Evolutionary conservation across 2,329 filamentous ascomycete species (phyloP).

Genomic region (Xylariaceae sp.): DNA sequence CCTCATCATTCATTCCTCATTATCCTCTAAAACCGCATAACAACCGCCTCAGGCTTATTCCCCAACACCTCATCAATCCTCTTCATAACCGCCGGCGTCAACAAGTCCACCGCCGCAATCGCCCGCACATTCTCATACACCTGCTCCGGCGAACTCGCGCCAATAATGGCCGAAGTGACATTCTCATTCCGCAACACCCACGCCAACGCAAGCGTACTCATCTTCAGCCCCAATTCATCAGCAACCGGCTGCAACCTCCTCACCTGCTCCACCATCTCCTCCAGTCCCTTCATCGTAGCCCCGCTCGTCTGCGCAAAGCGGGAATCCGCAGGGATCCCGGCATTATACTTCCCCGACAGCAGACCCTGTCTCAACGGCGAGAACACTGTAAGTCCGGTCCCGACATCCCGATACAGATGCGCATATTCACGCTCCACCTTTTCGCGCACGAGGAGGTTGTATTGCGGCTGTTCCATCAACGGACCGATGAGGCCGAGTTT

Average conservation of each 20-base stretch:
- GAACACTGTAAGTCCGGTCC: conserved; percentile 58
- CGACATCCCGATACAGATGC: conserved; percentile 54
- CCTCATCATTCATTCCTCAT: neutral
- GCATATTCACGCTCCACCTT: conserved; percentile 60
- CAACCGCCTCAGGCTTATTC: conserved; percentile 50
- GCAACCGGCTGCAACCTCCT: conserved; percentile 58
- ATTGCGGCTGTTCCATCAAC: conserved; percentile 61
- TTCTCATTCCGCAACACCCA: conserved; percentile 60
- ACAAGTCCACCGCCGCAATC: conserved; percentile 46
- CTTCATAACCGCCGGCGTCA: conserved; percentile 54
- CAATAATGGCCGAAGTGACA: conserved; percentile 57
- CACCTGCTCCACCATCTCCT: conserved; percentile 53
- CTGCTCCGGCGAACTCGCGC: conserved; percentile 53
- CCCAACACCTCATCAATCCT: conserved; percentile 55
- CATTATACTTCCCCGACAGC: conserved; percentile 62
- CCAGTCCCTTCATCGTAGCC: conserved; percentile 50
- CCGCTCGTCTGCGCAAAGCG: conserved; percentile 45
- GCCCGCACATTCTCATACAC: conserved; percentile 56
- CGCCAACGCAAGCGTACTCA: conserved; percentile 52
- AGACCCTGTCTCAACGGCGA: conserved; percentile 57
- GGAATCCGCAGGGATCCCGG: conserved; percentile 43
- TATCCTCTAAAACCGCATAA: conserved; percentile 29
- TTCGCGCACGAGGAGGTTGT: conserved; percentile 58
- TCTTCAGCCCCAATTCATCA: conserved; percentile 55
- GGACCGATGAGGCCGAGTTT: conserved; percentile 57